Evolutionary conservation across 495 filamentous ascomycete genomes (phyloP).

Genomic region (Xylaria intraflava): DNA sequence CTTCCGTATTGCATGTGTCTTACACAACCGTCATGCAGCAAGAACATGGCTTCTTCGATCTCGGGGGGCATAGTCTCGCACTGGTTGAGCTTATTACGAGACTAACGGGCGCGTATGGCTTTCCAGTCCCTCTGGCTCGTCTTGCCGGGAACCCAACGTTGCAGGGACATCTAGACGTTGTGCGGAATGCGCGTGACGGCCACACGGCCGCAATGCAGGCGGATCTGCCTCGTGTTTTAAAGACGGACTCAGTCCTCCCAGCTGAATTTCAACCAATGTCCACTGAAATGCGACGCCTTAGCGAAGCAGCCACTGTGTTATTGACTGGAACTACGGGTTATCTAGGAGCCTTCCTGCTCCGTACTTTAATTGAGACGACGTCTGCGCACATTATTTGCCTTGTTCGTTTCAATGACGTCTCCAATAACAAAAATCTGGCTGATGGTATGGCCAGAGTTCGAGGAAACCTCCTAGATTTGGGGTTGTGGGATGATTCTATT

Average conservation of each 20-base stretch:
- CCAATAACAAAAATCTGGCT: conserved; percentile 42
- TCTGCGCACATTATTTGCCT: conserved; percentile 60
- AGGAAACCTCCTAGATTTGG: conserved; percentile 57
- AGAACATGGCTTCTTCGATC: conserved; percentile 61
- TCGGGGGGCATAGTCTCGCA: conserved; percentile 65
- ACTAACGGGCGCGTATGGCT: conserved; percentile 52
- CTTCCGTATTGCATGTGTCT: conserved; percentile 50
- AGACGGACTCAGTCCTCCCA: conserved; percentile 52
- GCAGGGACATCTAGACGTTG: conserved; percentile 52
- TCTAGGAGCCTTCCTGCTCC: conserved; percentile 35
- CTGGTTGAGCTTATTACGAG: conserved; percentile 57
- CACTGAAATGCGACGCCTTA: conserved; percentile 45
- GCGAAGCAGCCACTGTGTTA: conserved; percentile 48
- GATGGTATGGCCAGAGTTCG: conserved; percentile 53
- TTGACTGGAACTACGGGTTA: conserved; percentile 39
- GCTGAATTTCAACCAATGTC: conserved; percentile 47
- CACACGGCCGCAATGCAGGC: conserved; percentile 60
- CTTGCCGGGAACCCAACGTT: conserved; percentile 58
- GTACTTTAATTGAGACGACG: conserved; percentile 41
- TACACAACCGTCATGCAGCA: conserved; percentile 43
- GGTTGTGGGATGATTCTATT: conserved; percentile 59
- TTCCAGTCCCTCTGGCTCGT: conserved; percentile 54
- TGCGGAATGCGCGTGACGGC: conserved; percentile 54
- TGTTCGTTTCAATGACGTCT: conserved; percentile 55
- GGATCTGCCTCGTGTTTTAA: conserved; percentile 54